Evolutionary conservation across 441 rosid species (phyloP), one percentile per base, ranked within the genome.

Genomic region (Gossypium schwendimanii): DNA sequence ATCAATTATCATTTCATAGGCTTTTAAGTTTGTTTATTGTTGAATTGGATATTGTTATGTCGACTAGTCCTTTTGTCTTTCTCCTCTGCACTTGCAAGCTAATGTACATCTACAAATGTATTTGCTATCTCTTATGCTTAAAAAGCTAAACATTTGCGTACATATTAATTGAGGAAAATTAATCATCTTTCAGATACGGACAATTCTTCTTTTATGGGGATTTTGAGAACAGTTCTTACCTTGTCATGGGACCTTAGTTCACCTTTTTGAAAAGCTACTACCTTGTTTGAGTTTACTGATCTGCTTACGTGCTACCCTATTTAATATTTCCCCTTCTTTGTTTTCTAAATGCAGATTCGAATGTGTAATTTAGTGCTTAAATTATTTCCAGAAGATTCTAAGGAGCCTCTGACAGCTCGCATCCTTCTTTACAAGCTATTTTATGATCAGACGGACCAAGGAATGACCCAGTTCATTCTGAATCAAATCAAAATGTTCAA

Each of bases 361-460:
- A 82, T 90, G 83, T 78, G 91, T 78, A 89, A 90, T 77, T 83
- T 93, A 85, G 94, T 96, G 80, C 87, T 93, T 26, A 85, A 83
- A 78, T 73, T 80, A 77, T 72, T 76, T 50, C 96, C 98, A 63
- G 96, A 92, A 79, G 87, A 87, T 79, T 93, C 93, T 17, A 88
- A 75, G 85, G 98, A 93, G 86, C 89, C 99, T 71, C 92, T 78
- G 78, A 91, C 97, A 77, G 94, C 92, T 63, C 92, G 97, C 68
- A 77, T 96, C 77, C 92, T 93, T 78, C 98, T 96, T 75, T 93
- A 96, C 83, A 96, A 93, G 88, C 75, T 96, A 77, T 93, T 93
- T 80, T 96, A 96, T 81, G 98, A 93, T 75, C 99, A 93, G 79
- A 91, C 98, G 78, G 97, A 93, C 75, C 86, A 91, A 88, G 97